phyloP scores from a whole-genome alignment of 179 eudicot genomes.

The Patellifolia procumbens region DNA sequence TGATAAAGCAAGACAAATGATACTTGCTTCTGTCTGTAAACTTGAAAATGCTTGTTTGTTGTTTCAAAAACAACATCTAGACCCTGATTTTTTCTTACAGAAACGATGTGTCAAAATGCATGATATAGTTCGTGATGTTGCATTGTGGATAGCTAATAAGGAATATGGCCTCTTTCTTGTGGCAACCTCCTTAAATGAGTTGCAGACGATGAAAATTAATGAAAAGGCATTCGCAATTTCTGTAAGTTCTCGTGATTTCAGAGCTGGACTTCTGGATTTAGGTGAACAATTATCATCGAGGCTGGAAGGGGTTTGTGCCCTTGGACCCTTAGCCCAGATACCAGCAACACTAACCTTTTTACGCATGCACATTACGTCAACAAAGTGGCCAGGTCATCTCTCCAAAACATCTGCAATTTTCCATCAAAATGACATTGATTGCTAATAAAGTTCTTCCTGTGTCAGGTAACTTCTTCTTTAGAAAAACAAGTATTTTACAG shows the following conservation, averaged over 20 bases:
- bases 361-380: too few relatives aligned
- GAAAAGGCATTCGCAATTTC: neutral
- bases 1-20: conserved; percentile 4
- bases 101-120: neutral
- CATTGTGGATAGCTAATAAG: conserved; percentile 7
- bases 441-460: too few relatives aligned
- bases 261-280: neutral
- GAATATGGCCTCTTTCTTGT: neutral
- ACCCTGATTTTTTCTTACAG: too few relatives aligned
- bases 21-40: neutral
- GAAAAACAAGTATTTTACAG: neutral
- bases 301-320: neutral
- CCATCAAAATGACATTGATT: too few relatives aligned
- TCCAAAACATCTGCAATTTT: neutral
- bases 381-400: neutral
- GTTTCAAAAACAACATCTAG: neutral
- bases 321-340: too few relatives aligned
- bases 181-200: neutral
- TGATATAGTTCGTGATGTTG: conserved; percentile 16
- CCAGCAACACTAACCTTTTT: too few relatives aligned
- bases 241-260: neutral
- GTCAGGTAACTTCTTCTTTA: too few relatives aligned
- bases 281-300: neutral
- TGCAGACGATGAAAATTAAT: neutral
- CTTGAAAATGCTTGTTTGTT: conserved; percentile 15